Evolutionary conservation across 257 asterid species (phyloP), one percentile per base, ranked within the genome.

Genomic region (Solanum neorickii): DNA sequence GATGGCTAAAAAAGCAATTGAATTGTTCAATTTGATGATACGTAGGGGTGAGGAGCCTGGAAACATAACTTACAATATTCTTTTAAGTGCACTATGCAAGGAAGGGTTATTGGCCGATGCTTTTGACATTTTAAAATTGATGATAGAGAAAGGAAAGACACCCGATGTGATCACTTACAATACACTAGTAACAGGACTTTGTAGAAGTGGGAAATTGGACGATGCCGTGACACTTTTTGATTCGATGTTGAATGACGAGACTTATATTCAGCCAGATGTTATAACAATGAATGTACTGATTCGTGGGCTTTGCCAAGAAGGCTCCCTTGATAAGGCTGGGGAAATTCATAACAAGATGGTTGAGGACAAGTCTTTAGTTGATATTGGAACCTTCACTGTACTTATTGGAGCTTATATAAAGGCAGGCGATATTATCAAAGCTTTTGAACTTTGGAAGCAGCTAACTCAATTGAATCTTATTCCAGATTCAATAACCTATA

Each of bases 281-380:
- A 86, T 91, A 91, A 94, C 96, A 15, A 18, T 90, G 41, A 77
- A 91, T 72, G 80, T 88, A 31, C 46, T 95, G 59, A 91, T 95
- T 76, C 93, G 89, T 88, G 98, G 98, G 86, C 90, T 95, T 44
- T 95, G 98, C 88, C 88, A 70, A 85, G 93, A 92, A 86, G 95
- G 94, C 46, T 88, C 87, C 82, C 89, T 90, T 46, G 86, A 82
- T 42, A 89, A 91, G 86, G 98, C 98, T 2, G 94, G 89, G 87
- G 74, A 88, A 60, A 84, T 95, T 77, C 90, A 84, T 29, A 92
- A 90, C 69, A 87, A 86, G 87, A 92, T 93, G 93, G 88, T 86
- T 83, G 88, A 88, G 89, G 84, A 60, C 74, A 89, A 89, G 86
- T 89, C 87, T 74, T 52, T 82, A 12, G 91, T 31, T 25, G 92